Evolutionary conservation across 768 basidiomycete species (phyloP).

Genomic region (Pleurotus salmoneostramineus): DNA sequence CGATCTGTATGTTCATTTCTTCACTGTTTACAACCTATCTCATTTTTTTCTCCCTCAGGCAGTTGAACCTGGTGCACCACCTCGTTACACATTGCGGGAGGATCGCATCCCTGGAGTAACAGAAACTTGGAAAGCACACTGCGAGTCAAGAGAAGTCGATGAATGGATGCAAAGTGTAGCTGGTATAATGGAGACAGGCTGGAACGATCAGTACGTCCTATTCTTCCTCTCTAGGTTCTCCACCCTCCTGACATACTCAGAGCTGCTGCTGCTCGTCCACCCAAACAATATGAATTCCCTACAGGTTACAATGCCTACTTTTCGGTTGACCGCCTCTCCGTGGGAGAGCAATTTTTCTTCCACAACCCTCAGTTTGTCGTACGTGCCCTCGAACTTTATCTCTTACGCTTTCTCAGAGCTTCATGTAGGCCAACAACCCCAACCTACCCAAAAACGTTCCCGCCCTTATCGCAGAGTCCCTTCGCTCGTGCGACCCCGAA

Average conservation of each 20-base stretch:
- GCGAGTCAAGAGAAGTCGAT: slow-evolving; percentile 79
- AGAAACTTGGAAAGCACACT: slow-evolving; percentile 77
- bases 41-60: slow-evolving; percentile 39
- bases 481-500: slow-evolving; percentile 88
- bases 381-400: slow-evolving; percentile 14
- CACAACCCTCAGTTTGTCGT: slow-evolving; percentile 59
- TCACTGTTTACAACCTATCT: neutral
- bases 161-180: slow-evolving; percentile 91
- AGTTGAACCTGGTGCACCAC: slow-evolving; percentile 63
- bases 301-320: slow-evolving; percentile 88
- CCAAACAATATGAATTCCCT: slow-evolving; percentile 89
- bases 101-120: slow-evolving; percentile 74
- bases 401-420: neutral
- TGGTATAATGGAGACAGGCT: slow-evolving; percentile 81
- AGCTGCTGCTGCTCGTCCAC: slow-evolving; percentile 49
- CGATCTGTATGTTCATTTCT: slow-evolving; percentile 49
- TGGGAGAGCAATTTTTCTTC: slow-evolving; percentile 88
- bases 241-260: slow-evolving; percentile 29
- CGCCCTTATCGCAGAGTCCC: slow-evolving; percentile 69
- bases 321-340: slow-evolving; percentile 73
- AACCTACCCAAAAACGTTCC: slow-evolving; percentile 74
- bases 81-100: slow-evolving; percentile 69
- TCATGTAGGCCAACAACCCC: slow-evolving; percentile 47
- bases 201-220: slow-evolving; percentile 77
- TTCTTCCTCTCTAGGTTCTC: neutral